Conservation (phyloP, 106 monocot species). For the Dioscorea dumetorum region DNA sequence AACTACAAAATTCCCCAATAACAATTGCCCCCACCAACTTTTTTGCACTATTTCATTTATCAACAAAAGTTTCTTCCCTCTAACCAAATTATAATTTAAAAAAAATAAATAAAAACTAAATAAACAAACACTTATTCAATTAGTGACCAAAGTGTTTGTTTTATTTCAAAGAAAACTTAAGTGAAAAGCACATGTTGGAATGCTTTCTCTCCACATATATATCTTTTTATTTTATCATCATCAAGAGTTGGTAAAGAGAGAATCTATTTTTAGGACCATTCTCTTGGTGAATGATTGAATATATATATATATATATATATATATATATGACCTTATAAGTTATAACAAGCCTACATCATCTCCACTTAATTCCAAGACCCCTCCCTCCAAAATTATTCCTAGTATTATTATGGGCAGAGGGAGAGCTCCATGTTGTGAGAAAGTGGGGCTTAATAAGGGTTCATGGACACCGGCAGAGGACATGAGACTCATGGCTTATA, state of each 20-base stretch:
- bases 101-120: too few species aligned
- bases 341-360: not conserved
- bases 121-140: too few species aligned
- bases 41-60: too few species aligned
- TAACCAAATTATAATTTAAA: too few species aligned
- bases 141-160: too few species aligned
- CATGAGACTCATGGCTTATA: slow-evolving; percentile 49
- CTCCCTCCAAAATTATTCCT: too few species aligned
- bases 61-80: too few species aligned
- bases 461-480: slow-evolving; percentile 86
- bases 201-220: slow-evolving; percentile 7
- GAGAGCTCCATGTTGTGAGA: slow-evolving; percentile 79
- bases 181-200: slow-evolving; percentile 1
- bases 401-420: slow-evolving; percentile 44
- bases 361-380: too few species aligned
- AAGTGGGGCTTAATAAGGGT: slow-evolving; percentile 71
- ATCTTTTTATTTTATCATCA: slow-evolving; percentile 16
- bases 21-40: too few species aligned
- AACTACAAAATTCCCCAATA: too few species aligned
- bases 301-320: slow-evolving; percentile 14
- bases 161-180: too few species aligned
- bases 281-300: slow-evolving; percentile 3
- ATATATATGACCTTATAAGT: slow-evolving; percentile 10
- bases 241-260: slow-evolving; percentile 23
- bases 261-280: slow-evolving; percentile 10